Evolutionary conservation across 2,329 filamentous ascomycete species (phyloP).

Genomic region (Calycina herbarum): DNA sequence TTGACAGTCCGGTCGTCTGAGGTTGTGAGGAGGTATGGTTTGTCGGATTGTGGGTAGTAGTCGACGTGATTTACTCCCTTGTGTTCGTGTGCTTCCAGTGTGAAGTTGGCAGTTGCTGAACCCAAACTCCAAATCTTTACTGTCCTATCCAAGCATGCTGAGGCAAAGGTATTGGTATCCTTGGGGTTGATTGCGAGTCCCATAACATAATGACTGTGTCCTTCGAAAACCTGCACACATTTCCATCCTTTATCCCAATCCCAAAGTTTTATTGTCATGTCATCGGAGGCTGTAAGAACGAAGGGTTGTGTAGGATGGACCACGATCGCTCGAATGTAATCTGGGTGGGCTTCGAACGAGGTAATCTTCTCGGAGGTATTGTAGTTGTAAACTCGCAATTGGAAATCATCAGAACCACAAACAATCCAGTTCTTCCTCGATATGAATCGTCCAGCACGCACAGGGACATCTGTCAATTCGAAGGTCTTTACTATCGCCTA

Average conservation of each 20-base stretch:
- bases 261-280: slow-evolving; percentile 98
- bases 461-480: slow-evolving; percentile 96
- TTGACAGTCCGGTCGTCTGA: slow-evolving; percentile 97
- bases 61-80: slow-evolving; percentile 99
- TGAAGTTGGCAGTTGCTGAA: slow-evolving; percentile 92
- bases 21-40: slow-evolving; percentile 89
- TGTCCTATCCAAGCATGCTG: slow-evolving; percentile 91
- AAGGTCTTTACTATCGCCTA: slow-evolving; percentile 95
- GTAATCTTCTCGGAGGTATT: slow-evolving; percentile 99
- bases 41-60: slow-evolving; percentile 74
- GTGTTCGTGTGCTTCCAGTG: slow-evolving; percentile 92
- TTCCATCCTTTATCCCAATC: slow-evolving; percentile 98
- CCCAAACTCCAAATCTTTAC: slow-evolving; percentile 98
- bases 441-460: slow-evolving; percentile 93
- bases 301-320: slow-evolving; percentile 96
- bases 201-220: slow-evolving; percentile 97
- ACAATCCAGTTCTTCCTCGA: slow-evolving; percentile 99
- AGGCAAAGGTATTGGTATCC: slow-evolving; percentile 89
- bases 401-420: slow-evolving; percentile 91
- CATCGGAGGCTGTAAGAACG: slow-evolving; percentile 92
- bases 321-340: slow-evolving; percentile 96
- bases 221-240: slow-evolving; percentile 94
- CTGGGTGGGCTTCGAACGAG: slow-evolving; percentile 93
- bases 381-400: slow-evolving; percentile 92
- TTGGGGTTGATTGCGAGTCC: slow-evolving; percentile 96